A percentile compares a stretch with the other conserved stretches of the same genome.
Evolutionary conservation across 2,329 filamentous ascomycete genomes (phyloP).

Genomic region (Helotiales sp.): DNA sequence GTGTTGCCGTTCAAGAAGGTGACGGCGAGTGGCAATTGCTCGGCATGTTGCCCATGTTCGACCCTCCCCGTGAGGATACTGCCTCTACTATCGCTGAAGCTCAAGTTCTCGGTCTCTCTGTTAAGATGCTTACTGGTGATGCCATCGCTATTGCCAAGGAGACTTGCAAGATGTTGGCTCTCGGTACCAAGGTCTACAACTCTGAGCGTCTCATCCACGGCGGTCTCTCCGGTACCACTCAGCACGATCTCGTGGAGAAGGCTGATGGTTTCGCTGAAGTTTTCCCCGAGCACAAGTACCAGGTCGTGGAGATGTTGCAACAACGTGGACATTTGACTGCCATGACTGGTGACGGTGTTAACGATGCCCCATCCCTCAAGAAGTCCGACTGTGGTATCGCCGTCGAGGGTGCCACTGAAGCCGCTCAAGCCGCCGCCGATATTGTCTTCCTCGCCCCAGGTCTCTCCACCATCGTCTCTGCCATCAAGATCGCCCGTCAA

Average conservation of each 20-base stretch:
- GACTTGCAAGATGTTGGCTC: conserved; percentile 81
- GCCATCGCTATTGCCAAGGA: conserved; percentile 81
- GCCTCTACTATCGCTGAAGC: conserved; percentile 79
- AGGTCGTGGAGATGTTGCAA: conserved; percentile 91
- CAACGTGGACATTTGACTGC: conserved; percentile 92
- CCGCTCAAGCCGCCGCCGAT: conserved; percentile 87
- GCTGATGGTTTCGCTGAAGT: conserved; percentile 95
- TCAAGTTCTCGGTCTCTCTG: conserved; percentile 74
- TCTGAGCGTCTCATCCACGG: conserved; percentile 78
- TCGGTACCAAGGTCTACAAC: conserved; percentile 82
- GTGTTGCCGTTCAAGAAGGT: conserved; percentile 80
- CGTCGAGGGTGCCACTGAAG: conserved; percentile 89
- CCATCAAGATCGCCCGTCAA: conserved; percentile 89
- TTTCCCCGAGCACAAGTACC: conserved; percentile 95
- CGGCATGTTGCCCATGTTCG: conserved; percentile 81
- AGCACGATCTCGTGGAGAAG: conserved; percentile 81
- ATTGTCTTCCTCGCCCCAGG: conserved; percentile 93
- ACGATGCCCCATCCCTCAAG: conserved; percentile 90
- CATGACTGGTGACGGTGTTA: conserved; percentile 96
- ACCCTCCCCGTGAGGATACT: conserved; percentile 78
- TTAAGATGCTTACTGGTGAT: conserved; percentile 84
- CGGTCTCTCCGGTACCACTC: conserved; percentile 73
- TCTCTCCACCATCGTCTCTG: conserved; percentile 90
- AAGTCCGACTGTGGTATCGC: conserved; percentile 95
- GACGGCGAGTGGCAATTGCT: conserved; percentile 73